A percentile compares a stretch with the other conserved stretches of the same genome.
Evolutionary conservation across 2,329 filamentous ascomycete genomes (phyloP).

Genomic region (Raffaelea arxii): DNA sequence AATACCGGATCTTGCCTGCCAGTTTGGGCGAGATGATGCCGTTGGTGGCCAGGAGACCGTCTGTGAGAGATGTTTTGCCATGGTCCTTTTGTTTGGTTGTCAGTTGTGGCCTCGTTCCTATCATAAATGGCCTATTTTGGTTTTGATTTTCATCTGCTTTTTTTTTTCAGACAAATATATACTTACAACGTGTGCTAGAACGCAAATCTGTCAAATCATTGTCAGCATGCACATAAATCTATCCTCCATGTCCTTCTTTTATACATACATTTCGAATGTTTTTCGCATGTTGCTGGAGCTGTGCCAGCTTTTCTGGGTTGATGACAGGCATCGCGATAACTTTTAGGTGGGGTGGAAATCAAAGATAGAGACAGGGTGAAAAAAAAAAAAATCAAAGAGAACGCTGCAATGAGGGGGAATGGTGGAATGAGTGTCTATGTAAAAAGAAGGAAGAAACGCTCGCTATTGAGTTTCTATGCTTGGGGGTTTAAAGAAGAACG

Average conservation of each 20-base stretch:
- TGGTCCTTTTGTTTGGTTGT: too few relatives aligned
- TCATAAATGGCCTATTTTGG: too few relatives aligned
- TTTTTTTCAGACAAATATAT: too few relatives aligned
- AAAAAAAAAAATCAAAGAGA: background rate
- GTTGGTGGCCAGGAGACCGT: slow-evolving; percentile 94
- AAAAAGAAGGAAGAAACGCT: background rate
- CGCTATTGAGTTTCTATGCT: too few relatives aligned
- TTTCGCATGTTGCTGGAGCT: slow-evolving; percentile 77
- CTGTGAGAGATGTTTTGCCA: slow-evolving; percentile 94
- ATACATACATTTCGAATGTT: slow-evolving; percentile 80
- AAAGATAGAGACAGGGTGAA: background rate
- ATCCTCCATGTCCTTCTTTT: background rate
- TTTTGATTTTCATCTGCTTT: too few relatives aligned
- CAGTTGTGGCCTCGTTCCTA: too few relatives aligned
- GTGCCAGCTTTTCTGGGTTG: slow-evolving; percentile 78
- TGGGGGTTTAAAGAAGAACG: too few relatives aligned
- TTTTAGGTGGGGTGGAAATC: background rate
- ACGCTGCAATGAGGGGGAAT: background rate
- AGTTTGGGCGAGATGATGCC: slow-evolving; percentile 98
- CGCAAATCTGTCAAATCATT: slow-evolving; percentile 59
- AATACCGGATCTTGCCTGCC: slow-evolving; percentile 93
- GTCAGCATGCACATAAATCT: slow-evolving; percentile 17
- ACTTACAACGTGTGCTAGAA: slow-evolving; percentile 70
- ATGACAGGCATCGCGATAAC: slow-evolving; percentile 70
- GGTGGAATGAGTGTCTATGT: too few relatives aligned